A percentile compares a stretch with the other conserved stretches of the same genome.
Conservation (phyloP, 2,329 filamentous ascomycete genomes). For the Leptographium galeiforme region DNA sequence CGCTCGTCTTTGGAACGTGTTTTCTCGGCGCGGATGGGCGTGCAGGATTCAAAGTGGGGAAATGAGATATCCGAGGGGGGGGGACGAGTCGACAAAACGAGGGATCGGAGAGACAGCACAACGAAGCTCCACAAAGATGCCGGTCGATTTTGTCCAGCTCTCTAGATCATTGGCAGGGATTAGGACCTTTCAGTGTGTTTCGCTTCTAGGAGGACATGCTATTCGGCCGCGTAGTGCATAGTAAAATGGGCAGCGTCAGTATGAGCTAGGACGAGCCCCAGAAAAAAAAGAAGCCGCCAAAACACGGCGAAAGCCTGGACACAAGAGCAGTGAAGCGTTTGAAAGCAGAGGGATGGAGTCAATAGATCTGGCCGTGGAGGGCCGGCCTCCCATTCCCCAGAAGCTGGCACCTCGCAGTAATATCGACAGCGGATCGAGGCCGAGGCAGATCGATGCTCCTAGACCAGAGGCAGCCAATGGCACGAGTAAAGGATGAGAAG, state of each 20-base stretch:
- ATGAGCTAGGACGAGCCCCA: not conserved
- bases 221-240: not conserved
- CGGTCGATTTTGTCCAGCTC: not conserved
- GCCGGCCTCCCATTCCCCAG: not conserved
- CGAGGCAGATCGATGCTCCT: not conserved
- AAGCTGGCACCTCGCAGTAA: not conserved
- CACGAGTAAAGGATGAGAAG: not conserved
- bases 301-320: too few species aligned
- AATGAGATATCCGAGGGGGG: not conserved
- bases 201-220: not conserved
- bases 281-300: not conserved
- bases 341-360: not conserved
- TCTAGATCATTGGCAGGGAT: not conserved
- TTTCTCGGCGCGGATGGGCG: slow-evolving; percentile 1
- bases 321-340: too few species aligned
- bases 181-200: not conserved
- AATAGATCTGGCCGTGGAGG: not conserved
- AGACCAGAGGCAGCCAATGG: not conserved
- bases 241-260: not conserved
- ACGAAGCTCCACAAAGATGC: not conserved
- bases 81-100: too few species aligned
- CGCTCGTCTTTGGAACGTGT: slow-evolving; percentile 1
- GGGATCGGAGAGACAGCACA: not conserved
- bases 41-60: slow-evolving; percentile 3
- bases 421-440: not conserved